Percentiles rank a stretch among this genome's conserved stretches.
Evolutionary conservation across 78 protist genomes (phyloP).

Genomic region (Isochrysis galbana): DNA sequence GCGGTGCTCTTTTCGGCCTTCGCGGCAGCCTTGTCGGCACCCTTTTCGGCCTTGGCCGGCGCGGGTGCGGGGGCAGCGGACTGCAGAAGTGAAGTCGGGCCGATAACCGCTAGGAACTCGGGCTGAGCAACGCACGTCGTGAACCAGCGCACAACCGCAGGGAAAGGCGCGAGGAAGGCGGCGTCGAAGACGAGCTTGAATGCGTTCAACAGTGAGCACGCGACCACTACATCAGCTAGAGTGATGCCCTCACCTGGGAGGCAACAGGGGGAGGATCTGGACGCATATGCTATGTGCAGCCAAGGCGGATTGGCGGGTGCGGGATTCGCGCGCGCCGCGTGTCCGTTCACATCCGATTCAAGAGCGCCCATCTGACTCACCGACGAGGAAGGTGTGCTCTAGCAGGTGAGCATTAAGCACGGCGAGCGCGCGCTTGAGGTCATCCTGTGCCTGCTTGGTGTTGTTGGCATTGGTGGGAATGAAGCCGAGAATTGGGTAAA

Average conservation of each 20-base stretch:
- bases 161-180: neutral
- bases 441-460: conserved; percentile 48
- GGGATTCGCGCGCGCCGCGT: too few relatives aligned
- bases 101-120: conserved; percentile 26
- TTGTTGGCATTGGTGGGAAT: conserved; percentile 18
- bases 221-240: conserved; percentile 77
- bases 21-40: neutral
- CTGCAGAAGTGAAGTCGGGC: neutral
- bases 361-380: too few relatives aligned
- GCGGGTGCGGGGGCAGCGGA: neutral
- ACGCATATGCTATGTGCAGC: too few relatives aligned
- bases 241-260: conserved; percentile 47
- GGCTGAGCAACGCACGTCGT: neutral
- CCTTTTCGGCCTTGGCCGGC: neutral
- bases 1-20: neutral
- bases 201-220: conserved; percentile 49
- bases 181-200: conserved; percentile 50
- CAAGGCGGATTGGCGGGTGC: too few relatives aligned
- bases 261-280: too few relatives aligned
- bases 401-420: conserved; percentile 52
- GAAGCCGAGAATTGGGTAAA: conserved; percentile 64
- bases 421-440: conserved; percentile 45
- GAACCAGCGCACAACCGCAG: conserved; percentile 23
- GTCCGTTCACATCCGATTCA: too few relatives aligned
- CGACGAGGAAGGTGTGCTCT: conserved; percentile 70